A percentile compares a stretch with the other conserved stretches of the same genome.
phyloP scores from a whole-genome alignment of 768 basidiomycete genomes.

The Pleurotus platypus region DNA sequence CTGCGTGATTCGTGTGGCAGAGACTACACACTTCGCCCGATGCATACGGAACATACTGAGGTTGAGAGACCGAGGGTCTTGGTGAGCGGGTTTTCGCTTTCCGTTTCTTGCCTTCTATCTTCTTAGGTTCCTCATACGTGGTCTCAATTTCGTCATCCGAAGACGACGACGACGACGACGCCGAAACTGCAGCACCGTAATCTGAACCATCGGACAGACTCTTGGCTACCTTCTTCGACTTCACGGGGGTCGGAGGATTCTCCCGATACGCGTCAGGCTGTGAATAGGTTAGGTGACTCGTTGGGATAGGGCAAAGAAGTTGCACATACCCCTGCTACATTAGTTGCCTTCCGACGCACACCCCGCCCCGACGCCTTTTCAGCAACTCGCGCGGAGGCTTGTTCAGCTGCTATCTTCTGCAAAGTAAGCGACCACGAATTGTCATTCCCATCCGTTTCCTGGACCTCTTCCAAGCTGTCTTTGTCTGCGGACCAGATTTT shows the following conservation, averaged over 20 bases:
- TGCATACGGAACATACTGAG: neutral
- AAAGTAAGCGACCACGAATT: slow-evolving; percentile 85
- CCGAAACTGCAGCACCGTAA: neutral
- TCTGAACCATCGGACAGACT: slow-evolving; percentile 7
- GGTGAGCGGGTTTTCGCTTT: slow-evolving; percentile 17
- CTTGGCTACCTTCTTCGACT: slow-evolving; percentile 2
- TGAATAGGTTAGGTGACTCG: neutral
- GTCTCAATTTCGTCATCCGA: slow-evolving; percentile 1
- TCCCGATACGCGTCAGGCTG: slow-evolving; percentile 3
- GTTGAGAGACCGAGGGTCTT: neutral
- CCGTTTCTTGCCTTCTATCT: slow-evolving; percentile 14
- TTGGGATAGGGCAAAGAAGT: neutral
- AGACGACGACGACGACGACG: neutral
- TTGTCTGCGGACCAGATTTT: slow-evolving; percentile 89
- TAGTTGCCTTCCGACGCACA: slow-evolving; percentile 72
- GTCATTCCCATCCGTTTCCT: slow-evolving; percentile 40
- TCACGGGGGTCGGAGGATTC: slow-evolving; percentile 3
- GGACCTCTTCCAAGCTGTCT: slow-evolving; percentile 64
- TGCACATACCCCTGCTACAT: slow-evolving; percentile 14
- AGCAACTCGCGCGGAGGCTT: slow-evolving; percentile 35
- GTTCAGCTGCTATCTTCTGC: slow-evolving; percentile 43
- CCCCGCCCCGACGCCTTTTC: slow-evolving; percentile 70
- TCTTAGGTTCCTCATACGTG: slow-evolving; percentile 2
- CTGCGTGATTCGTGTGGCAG: slow-evolving; percentile 52
- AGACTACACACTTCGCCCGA: slow-evolving; percentile 48